These are phyloP conservation scores for Lactarius evosmus DNA, from an alignment of 768 basidiomycete genomes.

Conservation along the genomic window DNA sequence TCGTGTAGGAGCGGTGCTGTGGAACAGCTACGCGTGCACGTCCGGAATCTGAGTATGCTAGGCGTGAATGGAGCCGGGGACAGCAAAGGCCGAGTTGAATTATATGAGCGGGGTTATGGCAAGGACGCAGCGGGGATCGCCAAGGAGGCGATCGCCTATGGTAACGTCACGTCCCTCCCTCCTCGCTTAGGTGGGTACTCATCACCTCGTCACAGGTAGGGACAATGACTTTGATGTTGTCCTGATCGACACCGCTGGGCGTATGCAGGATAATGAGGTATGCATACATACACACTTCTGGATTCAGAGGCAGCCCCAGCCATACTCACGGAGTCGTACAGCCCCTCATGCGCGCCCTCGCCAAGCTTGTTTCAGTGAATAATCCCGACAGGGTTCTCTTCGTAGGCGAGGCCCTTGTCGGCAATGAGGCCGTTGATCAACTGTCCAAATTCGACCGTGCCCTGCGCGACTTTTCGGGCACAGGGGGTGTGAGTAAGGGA, in stretches of 20 bases:
- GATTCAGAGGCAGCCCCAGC: conserved; percentile 14
- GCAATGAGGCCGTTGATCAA: conserved; percentile 98
- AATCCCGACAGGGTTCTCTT: conserved; percentile 97
- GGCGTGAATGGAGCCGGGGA: conserved; percentile 60
- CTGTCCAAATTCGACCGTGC: conserved; percentile 95
- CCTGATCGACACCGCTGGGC: conserved; percentile 94
- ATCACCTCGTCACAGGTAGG: conserved; percentile 49
- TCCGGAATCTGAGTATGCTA: conserved; percentile 88
- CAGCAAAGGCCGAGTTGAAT: conserved; percentile 78
- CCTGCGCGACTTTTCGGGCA: conserved; percentile 85
- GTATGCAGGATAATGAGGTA: conserved; percentile 99
- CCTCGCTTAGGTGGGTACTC: neutral
- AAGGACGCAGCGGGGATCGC: conserved; percentile 99
- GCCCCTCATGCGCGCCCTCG: conserved; percentile 97
- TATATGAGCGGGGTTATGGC: conserved; percentile 95
- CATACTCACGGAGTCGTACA: conserved; percentile 32
- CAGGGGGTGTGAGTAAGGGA: conserved; percentile 58
- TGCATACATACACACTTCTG: conserved; percentile 22
- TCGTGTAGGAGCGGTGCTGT: conserved; percentile 83
- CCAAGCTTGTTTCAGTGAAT: conserved; percentile 94
- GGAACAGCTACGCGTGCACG: conserved; percentile 95
- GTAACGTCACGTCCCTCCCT: conserved; percentile 41
- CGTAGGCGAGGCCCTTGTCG: conserved; percentile 96
- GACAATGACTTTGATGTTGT: conserved; percentile 95
- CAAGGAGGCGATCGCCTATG: conserved; percentile 89